Base-by-base conservation (phyloP, 345 rosid species). In the Raphanus raphanistrum region DNA sequence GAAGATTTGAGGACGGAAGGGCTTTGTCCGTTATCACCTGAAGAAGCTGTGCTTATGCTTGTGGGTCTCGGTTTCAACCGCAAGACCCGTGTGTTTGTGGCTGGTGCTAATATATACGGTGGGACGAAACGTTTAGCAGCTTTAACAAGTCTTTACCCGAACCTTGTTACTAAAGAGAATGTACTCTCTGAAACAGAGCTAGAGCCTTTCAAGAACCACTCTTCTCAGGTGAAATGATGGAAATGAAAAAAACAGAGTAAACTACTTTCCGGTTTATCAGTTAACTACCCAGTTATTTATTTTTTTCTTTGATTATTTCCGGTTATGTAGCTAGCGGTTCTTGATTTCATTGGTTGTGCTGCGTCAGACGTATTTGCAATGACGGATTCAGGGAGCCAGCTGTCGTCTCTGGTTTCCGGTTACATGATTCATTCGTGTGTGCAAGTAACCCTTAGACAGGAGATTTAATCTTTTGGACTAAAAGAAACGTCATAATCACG, bases 341-440 rank as follows among this genome's bases (percentile, higher is more conserved):
- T 95, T 81, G 99, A 95, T 87, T 95, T 90, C 80, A 91, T 95
- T 50, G 92, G 80, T 4, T 92, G 99, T 80, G 83, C 92, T 1
- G 91, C 97, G 32, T 80, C 98, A 0, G 87, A 91, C 80, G 96
- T 94, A 68, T 95, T 95, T 82, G 94, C 98, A 21, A 92, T 95
- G 99, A 91, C 99, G 1, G 99, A 92, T 82, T 92, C 98, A 0
- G 98, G 99, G 48, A 95, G 99, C 78, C 99, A 85, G 66, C 76
- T 95, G 27, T 92, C 98, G 26, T 92, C 99, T 66, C 75, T 91
- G 76, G 93, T 96, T 3, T 90, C 99, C 11, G 98, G 8, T 33
- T 33, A 6, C 36, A 33, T 1, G 36, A 33, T 8, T 33, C 36
- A 33, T 33, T 33, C 1, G 36, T 33, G 36, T 33, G 36, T 33